A percentile compares a stretch with the other conserved stretches of the same genome.
Evolutionary conservation across 257 asterid genomes (phyloP).

Genomic region (Craterostigma plantagineum): DNA sequence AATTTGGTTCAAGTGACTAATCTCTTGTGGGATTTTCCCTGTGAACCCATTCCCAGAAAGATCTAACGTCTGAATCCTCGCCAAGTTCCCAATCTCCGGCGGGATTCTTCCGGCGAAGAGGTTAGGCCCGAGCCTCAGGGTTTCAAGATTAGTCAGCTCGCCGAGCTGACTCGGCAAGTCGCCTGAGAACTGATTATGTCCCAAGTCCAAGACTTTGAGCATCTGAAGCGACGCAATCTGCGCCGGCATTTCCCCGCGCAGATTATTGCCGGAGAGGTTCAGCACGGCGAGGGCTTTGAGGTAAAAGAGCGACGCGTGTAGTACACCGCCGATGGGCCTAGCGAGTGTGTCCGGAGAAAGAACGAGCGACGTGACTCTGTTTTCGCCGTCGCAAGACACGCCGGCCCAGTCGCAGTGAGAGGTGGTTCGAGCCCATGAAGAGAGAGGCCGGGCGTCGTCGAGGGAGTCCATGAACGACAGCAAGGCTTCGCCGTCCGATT

Average conservation of each 20-base stretch:
- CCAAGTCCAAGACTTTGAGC: slow-evolving; percentile 33
- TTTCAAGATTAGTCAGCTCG: slow-evolving; percentile 18
- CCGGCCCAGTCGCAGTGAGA: slow-evolving; percentile 72
- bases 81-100: slow-evolving; percentile 33
- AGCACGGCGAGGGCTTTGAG: slow-evolving; percentile 28
- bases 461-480: slow-evolving; percentile 42
- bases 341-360: slow-evolving; percentile 24
- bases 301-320: slow-evolving; percentile 27
- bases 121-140: slow-evolving; percentile 49
- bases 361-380: slow-evolving; percentile 38
- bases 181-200: slow-evolving; percentile 36
- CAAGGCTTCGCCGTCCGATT: slow-evolving; percentile 25
- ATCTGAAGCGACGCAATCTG: slow-evolving; percentile 17
- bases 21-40: slow-evolving; percentile 40
- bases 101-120: slow-evolving; percentile 41
- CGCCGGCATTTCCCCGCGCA: slow-evolving; percentile 27
- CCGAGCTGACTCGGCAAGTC: slow-evolving; percentile 38
- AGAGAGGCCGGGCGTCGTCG: slow-evolving; percentile 25
- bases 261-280: slow-evolving; percentile 40
- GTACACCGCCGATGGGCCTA: slow-evolving; percentile 27
- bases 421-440: slow-evolving; percentile 33
- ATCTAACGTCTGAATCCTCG: slow-evolving; percentile 30
- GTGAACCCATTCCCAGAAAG: slow-evolving; percentile 52
- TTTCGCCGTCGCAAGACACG: slow-evolving; percentile 26
- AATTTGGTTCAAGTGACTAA: slow-evolving; percentile 34